Conservation (phyloP, 768 basidiomycete species). For the Leucocoprinus birnbaumii region DNA sequence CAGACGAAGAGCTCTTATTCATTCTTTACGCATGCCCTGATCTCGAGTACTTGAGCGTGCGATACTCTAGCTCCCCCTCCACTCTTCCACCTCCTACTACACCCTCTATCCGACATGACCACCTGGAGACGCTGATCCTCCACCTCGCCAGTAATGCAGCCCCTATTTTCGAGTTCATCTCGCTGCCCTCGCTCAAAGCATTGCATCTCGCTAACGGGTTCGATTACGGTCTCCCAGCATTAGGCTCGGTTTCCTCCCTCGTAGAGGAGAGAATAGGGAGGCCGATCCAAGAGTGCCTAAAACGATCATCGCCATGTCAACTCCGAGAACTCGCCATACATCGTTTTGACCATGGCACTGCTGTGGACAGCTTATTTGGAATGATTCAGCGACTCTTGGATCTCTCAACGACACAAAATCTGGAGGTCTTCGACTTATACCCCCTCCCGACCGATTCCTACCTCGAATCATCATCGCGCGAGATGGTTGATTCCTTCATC, state of each 20-base stretch:
- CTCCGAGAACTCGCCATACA: not conserved
- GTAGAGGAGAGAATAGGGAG: not conserved
- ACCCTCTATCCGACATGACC: not conserved
- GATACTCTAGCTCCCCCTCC: not conserved
- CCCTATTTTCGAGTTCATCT: not conserved
- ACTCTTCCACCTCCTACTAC: not conserved
- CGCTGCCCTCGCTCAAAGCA: not conserved
- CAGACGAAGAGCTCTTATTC: constrained; percentile 4
- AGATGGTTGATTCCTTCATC: not conserved
- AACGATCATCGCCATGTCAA: not conserved
- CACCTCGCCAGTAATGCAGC: not conserved
- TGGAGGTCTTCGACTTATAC: not conserved
- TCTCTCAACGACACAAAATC: not conserved
- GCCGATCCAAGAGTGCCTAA: not conserved
- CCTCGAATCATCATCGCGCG: not conserved
- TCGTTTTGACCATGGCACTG: not conserved
- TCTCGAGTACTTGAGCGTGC: not conserved
- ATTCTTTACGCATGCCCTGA: constrained; percentile 7
- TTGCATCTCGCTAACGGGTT: not conserved
- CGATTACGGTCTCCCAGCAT: not conserved
- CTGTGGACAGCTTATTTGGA: not conserved
- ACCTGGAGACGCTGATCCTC: not conserved
- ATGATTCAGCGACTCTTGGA: not conserved
- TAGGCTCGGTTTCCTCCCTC: too few relatives aligned
- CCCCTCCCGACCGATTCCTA: not conserved